A percentile compares a stretch with the other conserved stretches of the same genome.
phyloP scores from a whole-genome alignment of 805 yeast species.

The Starmerella bombi region DNA sequence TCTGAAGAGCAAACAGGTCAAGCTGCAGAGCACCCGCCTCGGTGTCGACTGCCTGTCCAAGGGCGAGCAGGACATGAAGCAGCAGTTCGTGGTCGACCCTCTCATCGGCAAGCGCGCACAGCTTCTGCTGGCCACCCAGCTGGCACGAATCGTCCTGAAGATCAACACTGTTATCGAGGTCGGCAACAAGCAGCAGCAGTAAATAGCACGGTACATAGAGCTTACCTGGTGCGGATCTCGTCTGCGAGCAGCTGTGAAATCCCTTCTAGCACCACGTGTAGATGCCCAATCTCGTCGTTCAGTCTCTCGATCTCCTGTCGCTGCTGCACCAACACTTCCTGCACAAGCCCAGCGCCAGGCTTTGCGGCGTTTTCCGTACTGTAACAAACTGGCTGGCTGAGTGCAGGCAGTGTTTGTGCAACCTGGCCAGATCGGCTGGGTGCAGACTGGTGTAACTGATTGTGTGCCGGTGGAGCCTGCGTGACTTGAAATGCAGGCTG shows the following conservation, averaged over 20 bases:
- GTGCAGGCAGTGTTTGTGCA: too few relatives aligned
- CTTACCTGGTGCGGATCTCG: too few relatives aligned
- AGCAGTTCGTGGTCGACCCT: slow-evolving; percentile 90
- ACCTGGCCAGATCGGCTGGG: too few relatives aligned
- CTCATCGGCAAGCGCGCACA: slow-evolving; percentile 96
- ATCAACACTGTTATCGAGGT: slow-evolving; percentile 91
- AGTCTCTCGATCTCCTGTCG: background rate
- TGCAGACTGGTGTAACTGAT: too few relatives aligned
- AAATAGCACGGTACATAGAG: background rate
- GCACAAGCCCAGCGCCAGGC: too few relatives aligned
- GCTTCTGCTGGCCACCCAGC: slow-evolving; percentile 85
- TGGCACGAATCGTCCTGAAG: slow-evolving; percentile 94
- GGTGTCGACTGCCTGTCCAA: slow-evolving; percentile 92
- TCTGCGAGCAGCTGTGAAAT: too few relatives aligned
- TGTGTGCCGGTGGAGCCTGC: too few relatives aligned
- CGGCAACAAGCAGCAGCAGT: slow-evolving; percentile 36
- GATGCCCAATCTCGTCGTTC: background rate
- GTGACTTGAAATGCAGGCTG: too few relatives aligned
- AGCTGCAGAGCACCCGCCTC: slow-evolving; percentile 51
- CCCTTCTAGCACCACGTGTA: background rate
- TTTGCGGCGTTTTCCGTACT: too few relatives aligned
- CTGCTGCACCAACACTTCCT: background rate
- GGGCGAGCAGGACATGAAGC: slow-evolving; percentile 85
- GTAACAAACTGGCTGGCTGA: too few relatives aligned
- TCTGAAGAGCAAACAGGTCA: slow-evolving; percentile 73